phyloP scores from a whole-genome alignment of 345 rosid genomes.

The Rhodamnia rubescens region DNA sequence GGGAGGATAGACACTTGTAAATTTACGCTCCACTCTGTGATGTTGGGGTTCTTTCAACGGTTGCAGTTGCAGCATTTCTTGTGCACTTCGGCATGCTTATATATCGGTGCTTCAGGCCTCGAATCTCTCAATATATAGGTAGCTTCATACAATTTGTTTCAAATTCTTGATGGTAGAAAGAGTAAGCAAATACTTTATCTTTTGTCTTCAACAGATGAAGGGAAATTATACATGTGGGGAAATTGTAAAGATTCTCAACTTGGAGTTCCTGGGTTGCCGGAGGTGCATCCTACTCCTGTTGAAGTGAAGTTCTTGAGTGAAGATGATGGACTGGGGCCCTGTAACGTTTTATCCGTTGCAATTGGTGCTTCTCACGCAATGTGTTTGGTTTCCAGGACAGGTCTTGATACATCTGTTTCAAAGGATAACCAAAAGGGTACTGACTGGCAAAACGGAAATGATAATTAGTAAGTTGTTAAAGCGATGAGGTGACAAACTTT shows the following conservation, averaged over 20 bases:
- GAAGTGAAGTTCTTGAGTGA: constrained; percentile 68
- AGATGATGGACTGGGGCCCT: constrained; percentile 49
- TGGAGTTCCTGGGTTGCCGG: constrained; percentile 83
- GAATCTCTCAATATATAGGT: not conserved
- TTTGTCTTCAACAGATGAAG: constrained; percentile 37
- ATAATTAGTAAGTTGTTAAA: not conserved
- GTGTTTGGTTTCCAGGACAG: constrained; percentile 61
- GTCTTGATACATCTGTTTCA: not conserved
- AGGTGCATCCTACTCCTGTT: constrained; percentile 50
- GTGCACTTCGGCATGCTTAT: not conserved
- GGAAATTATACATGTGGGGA: constrained; percentile 92
- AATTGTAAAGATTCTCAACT: constrained; percentile 77
- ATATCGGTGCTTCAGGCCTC: not conserved
- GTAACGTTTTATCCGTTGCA: constrained; percentile 54
- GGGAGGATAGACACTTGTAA: too few species aligned
- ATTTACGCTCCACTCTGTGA: not conserved
- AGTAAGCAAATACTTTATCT: not conserved
- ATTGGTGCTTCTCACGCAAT: constrained; percentile 86
- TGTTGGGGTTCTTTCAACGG: not conserved
- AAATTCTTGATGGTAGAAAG: not conserved
- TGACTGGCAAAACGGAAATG: not conserved
- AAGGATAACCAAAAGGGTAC: not conserved
- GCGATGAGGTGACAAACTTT: not conserved
- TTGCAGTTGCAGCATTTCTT: not conserved
- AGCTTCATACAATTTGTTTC: not conserved